These are phyloP conservation scores for Hymenoscyphus linearis DNA, from an alignment of 2,329 filamentous ascomycete genomes.

Conservation along the genomic window DNA sequence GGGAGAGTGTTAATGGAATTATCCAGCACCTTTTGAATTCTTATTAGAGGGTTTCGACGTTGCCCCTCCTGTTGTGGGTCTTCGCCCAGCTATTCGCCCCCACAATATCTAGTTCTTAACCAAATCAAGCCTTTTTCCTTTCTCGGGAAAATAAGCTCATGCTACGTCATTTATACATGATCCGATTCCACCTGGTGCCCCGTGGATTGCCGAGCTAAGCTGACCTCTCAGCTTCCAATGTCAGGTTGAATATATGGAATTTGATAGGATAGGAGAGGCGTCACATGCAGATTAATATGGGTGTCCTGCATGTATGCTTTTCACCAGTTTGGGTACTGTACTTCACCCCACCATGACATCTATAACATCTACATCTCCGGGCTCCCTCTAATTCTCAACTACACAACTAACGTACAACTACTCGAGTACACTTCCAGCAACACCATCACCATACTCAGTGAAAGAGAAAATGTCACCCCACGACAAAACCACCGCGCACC, in stretches of 20 bases:
- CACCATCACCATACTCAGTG: not conserved
- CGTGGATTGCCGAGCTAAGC: too few species aligned
- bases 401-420: not conserved
- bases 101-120: not conserved
- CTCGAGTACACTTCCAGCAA: too few species aligned
- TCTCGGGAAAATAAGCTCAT: not conserved
- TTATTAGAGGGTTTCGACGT: not conserved
- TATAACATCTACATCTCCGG: too few species aligned
- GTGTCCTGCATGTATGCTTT: too few species aligned
- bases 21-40: not conserved
- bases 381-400: not conserved
- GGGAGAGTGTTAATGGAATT: not conserved
- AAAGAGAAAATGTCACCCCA: constrained; percentile 6
- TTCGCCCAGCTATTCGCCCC: not conserved
- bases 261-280: too few species aligned
- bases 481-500: constrained; percentile 21
- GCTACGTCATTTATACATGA: not conserved
- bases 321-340: too few species aligned
- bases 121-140: not conserved
- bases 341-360: too few species aligned
- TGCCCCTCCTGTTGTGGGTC: not conserved
- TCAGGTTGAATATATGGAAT: too few species aligned
- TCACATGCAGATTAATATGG: too few species aligned
- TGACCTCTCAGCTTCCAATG: not conserved
- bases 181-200: not conserved